Evolutionary conservation across 352 stramenopile species (phyloP).

Genomic region (Phytophthora rubi): DNA sequence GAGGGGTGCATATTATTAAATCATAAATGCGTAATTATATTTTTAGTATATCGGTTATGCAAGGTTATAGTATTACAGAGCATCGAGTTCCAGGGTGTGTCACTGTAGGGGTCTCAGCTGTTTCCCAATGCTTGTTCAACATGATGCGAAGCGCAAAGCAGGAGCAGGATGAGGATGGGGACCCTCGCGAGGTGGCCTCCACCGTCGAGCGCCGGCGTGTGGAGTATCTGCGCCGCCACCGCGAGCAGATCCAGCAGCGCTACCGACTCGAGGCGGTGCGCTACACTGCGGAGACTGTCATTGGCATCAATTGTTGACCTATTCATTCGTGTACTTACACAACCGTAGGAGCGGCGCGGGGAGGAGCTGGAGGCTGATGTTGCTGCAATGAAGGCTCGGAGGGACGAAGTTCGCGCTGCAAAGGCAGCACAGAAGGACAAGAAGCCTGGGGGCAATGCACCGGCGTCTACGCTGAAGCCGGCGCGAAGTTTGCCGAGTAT

Average conservation of each 20-base stretch:
- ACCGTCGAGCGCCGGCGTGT: slow-evolving; percentile 37
- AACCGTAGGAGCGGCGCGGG: slow-evolving; percentile 40
- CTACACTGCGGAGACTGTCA: not conserved
- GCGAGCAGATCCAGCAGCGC: slow-evolving; percentile 55
- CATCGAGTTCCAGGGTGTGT: no score
- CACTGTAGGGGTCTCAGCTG: no score
- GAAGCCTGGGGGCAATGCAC: not conserved
- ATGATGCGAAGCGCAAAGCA: slow-evolving; percentile 2
- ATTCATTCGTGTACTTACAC: not conserved
- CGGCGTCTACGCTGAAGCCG: slow-evolving; percentile 4
- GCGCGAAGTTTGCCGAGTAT: slow-evolving; percentile 32
- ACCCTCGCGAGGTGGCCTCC: slow-evolving; percentile 33
- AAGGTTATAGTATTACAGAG: no score
- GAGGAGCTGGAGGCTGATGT: slow-evolving; percentile 40
- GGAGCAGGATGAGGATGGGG: slow-evolving; percentile 31
- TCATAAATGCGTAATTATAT: no score
- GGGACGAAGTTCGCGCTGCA: slow-evolving; percentile 30
- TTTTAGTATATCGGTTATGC: no score
- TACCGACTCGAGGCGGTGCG: slow-evolving; percentile 65
- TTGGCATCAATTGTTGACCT: no score
- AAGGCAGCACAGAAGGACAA: slow-evolving; percentile 18
- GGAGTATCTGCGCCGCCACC: slow-evolving; percentile 53
- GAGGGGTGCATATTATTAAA: no score
- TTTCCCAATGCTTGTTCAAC: slow-evolving; percentile 3
- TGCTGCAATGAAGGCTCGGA: slow-evolving; percentile 34